phyloP scores from a whole-genome alignment of 306 rosid genomes.

The Fragaria nilgerrensis region DNA sequence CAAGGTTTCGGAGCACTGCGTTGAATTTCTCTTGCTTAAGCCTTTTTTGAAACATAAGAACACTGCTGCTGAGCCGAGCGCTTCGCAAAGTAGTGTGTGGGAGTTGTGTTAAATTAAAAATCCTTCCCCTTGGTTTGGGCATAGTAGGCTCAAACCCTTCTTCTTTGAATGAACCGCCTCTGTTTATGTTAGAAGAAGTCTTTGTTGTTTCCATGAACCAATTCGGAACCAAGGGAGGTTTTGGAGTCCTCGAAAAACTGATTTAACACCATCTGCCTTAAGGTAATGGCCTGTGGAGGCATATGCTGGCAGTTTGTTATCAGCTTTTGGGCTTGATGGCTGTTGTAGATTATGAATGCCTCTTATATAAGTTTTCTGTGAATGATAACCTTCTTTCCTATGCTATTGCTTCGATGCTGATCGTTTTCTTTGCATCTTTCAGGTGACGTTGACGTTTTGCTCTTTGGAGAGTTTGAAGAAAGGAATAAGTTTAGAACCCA shows the following conservation, averaged over 20 bases:
- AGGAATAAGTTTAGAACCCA: constrained; percentile 3
- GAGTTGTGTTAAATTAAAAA: neutral
- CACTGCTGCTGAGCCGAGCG: neutral
- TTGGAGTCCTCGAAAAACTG: constrained; percentile 29
- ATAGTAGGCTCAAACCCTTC: neutral
- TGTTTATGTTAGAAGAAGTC: constrained; percentile 14
- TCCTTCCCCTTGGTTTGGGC: neutral
- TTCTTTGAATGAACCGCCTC: constrained; percentile 9
- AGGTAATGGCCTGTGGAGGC: constrained; percentile 38
- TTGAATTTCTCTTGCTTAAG: constrained; percentile 3
- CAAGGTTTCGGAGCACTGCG: constrained; percentile 8
- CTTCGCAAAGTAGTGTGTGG: constrained; percentile 5
- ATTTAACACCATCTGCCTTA: constrained; percentile 22
- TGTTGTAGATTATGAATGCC: constrained; percentile 4
- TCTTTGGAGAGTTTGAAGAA: neutral
- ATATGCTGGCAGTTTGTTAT: constrained; percentile 33
- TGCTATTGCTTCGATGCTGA: constrained; percentile 19
- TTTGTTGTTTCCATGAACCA: constrained; percentile 27
- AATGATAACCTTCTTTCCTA: neutral
- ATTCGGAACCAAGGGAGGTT: constrained; percentile 14
- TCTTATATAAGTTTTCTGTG: neutral
- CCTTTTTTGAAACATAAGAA: constrained; percentile 9
- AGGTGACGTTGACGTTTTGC: neutral
- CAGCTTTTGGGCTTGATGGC: constrained; percentile 19
- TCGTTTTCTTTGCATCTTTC: constrained; percentile 4